Evolutionary conservation across 495 filamentous ascomycete species (phyloP).

Genomic region (Penicillium daleae): DNA sequence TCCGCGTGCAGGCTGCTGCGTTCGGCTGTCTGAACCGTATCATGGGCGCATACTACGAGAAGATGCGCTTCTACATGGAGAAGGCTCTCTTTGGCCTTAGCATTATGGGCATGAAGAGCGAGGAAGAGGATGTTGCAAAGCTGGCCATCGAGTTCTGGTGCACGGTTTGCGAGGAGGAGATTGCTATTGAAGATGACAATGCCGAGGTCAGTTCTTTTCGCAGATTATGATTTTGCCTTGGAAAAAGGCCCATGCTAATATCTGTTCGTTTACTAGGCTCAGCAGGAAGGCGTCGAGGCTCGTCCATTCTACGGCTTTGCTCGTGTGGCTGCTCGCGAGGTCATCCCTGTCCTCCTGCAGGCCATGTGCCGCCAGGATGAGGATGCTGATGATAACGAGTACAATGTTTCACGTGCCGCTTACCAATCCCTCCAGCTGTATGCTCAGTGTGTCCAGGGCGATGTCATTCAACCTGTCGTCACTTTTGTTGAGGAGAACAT

Average conservation of each 20-base stretch:
- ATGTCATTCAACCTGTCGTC: conserved; percentile 82
- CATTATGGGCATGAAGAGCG: conserved; percentile 98
- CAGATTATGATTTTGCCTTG: not conserved
- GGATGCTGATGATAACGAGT: conserved; percentile 94
- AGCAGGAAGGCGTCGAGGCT: conserved; percentile 75
- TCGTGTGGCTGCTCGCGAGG: conserved; percentile 84
- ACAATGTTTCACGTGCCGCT: conserved; percentile 91
- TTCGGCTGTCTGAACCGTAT: conserved; percentile 98
- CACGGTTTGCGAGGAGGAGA: conserved; percentile 98
- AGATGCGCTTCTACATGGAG: conserved; percentile 99
- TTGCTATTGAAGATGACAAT: conserved; percentile 96
- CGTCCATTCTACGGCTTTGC: conserved; percentile 92
- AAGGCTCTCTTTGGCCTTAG: conserved; percentile 97
- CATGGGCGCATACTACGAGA: conserved; percentile 97
- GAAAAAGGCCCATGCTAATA: not conserved
- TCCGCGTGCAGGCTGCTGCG: conserved; percentile 88
- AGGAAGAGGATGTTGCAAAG: conserved; percentile 97
- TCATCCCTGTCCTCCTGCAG: conserved; percentile 85
- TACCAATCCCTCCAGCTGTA: conserved; percentile 97
- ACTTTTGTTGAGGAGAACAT: conserved; percentile 90
- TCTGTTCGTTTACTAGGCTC: conserved; percentile 37
- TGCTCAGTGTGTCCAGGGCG: conserved; percentile 81
- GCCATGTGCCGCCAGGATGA: conserved; percentile 97
- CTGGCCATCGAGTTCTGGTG: conserved; percentile 99
- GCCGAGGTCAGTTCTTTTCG: conserved; percentile 62